Conservation (phyloP, 768 basidiomycete genomes). For the Nidula microcarpa region DNA sequence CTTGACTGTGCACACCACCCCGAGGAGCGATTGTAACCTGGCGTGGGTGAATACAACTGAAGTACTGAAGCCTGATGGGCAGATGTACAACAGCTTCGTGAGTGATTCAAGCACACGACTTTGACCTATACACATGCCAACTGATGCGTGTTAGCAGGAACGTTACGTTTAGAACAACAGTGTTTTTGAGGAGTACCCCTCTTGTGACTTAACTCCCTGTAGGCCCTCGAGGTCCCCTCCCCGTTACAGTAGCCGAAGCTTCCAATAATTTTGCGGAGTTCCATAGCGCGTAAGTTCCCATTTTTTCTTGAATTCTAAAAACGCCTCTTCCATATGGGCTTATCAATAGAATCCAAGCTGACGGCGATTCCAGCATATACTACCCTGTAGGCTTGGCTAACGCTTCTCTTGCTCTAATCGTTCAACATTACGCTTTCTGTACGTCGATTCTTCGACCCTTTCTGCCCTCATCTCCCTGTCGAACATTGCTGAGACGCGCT, state of each 20-base stretch:
- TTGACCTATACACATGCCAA: neutral
- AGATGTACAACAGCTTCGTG: neutral
- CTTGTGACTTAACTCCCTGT: too few relatives aligned
- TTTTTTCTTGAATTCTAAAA: neutral
- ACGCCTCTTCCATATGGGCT: neutral
- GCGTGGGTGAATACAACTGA: neutral
- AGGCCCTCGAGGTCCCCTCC: too few relatives aligned
- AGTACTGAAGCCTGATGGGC: neutral
- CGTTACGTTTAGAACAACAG: neutral
- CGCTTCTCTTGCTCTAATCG: neutral
- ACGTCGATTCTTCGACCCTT: neutral
- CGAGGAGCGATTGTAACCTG: too few relatives aligned
- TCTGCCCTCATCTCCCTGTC: neutral
- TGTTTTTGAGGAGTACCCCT: too few relatives aligned
- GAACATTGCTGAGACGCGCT: neutral
- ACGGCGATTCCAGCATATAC: neutral
- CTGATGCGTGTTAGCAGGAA: too few relatives aligned
- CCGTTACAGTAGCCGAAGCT: too few relatives aligned
- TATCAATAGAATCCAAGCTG: neutral
- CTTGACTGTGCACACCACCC: too few relatives aligned
- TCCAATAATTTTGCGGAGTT: too few relatives aligned
- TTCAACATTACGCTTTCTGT: neutral
- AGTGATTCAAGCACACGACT: neutral
- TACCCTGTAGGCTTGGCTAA: neutral
- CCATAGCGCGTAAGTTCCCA: too few relatives aligned